phyloP scores from a whole-genome alignment of 2,329 filamentous ascomycete genomes.

The Penicillium capsulatum region DNA sequence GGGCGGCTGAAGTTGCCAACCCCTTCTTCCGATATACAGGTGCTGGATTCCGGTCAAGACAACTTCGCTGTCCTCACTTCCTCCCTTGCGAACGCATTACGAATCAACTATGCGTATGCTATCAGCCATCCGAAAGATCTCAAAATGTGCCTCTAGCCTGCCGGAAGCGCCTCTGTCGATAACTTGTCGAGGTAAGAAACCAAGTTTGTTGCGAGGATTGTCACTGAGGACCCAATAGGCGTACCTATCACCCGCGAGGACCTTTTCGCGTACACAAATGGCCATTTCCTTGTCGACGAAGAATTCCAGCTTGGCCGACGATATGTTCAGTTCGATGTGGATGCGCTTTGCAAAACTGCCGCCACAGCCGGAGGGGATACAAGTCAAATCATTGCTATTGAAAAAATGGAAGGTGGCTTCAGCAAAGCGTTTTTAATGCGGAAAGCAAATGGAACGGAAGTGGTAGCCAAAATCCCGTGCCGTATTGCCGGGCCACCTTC shows the following conservation, averaged over 20 bases:
- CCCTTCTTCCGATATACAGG: too few relatives aligned
- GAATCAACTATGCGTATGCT: constrained; percentile 1
- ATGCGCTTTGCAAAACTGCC: constrained; percentile 21
- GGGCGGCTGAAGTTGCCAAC: too few relatives aligned
- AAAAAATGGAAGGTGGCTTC: constrained; percentile 32
- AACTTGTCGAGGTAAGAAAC: constrained; percentile 17
- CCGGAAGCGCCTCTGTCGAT: constrained; percentile 8
- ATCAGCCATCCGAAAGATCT: constrained; percentile 5
- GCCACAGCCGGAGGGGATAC: constrained; percentile 6
- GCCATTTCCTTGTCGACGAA: constrained; percentile 26
- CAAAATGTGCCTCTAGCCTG: constrained; percentile 2
- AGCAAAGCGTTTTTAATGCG: constrained; percentile 31
- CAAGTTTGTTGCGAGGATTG: constrained; percentile 2
- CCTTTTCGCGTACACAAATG: constrained; percentile 29
- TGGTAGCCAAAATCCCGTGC: constrained; percentile 34
- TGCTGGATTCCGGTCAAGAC: background rate
- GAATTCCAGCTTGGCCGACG: constrained; percentile 20
- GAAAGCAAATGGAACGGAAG: constrained; percentile 25
- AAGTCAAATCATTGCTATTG: constrained; percentile 16
- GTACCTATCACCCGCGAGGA: constrained; percentile 19
- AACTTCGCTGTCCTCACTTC: background rate
- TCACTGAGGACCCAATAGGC: constrained; percentile 15
- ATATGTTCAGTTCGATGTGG: constrained; percentile 23
- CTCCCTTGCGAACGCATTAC: background rate
- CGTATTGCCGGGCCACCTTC: constrained; percentile 26